Percentiles rank a stretch among this genome's conserved stretches.
Evolutionary conservation across 768 basidiomycete species (phyloP).

Genomic region (Aureoboletus auriporus): DNA sequence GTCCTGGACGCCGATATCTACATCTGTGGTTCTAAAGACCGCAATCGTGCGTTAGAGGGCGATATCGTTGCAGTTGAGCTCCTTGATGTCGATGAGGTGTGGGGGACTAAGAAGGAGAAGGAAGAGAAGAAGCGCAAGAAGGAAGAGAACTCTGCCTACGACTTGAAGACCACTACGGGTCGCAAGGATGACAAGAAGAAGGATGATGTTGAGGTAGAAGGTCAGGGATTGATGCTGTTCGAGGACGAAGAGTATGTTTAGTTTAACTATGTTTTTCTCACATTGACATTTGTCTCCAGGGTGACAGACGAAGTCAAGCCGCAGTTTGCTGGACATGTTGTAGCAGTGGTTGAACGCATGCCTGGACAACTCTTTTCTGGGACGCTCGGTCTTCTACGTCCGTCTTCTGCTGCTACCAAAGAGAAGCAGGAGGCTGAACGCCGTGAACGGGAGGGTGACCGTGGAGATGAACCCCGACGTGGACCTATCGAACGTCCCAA

Average conservation of each 20-base stretch:
- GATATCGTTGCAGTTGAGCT: conserved; percentile 98
- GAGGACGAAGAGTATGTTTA: conserved; percentile 88
- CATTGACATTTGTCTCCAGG: conserved; percentile 36
- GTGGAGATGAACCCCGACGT: conserved; percentile 77
- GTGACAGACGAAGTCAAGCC: conserved; percentile 98
- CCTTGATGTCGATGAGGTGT: conserved; percentile 95
- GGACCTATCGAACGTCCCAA: conserved; percentile 86
- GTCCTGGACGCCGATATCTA: conserved; percentile 99
- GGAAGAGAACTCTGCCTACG: conserved; percentile 97
- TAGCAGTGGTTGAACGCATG: conserved; percentile 99
- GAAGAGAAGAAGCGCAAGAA: conserved; percentile 99
- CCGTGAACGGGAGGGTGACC: conserved; percentile 93
- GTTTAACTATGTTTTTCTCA: not conserved
- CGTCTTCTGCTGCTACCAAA: conserved; percentile 95
- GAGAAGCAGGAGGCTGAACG: conserved; percentile 99
- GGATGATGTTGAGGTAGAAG: conserved; percentile 99
- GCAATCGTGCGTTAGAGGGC: conserved; percentile 96
- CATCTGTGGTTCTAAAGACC: conserved; percentile 97
- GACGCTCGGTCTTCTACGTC: conserved; percentile 89
- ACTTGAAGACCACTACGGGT: conserved; percentile 66
- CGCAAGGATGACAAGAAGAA: conserved; percentile 99
- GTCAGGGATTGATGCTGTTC: conserved; percentile 93
- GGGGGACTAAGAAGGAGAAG: conserved; percentile 99
- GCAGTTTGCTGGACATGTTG: conserved; percentile 97
- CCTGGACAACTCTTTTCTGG: conserved; percentile 98